Base-by-base conservation (phyloP, 2,329 filamentous ascomycete genomes). In the Teratosphaeria viscida region DNA sequence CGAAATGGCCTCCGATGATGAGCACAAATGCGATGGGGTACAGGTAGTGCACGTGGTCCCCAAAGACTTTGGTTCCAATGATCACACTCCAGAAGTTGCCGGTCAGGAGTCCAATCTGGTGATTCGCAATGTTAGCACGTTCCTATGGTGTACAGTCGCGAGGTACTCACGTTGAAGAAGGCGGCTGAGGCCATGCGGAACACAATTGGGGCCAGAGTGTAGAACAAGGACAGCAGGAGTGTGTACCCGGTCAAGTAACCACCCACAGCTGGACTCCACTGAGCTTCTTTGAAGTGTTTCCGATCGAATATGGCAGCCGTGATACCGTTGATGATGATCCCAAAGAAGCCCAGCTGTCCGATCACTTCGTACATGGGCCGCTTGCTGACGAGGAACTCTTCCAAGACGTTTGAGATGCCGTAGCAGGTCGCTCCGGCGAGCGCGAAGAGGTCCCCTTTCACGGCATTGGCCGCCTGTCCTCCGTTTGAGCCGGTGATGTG, bases 11-110 rank as follows among this genome's bases (percentile, higher is more conserved):
- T 32, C 92, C 58, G 65, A 99, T 85, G 73, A 99, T 97, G 66
- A 92, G 80, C 10, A 95, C 89, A 73, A 99, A 99, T 12, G 94
- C 92, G 71, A 96, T 89, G 5, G 94, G 92, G 76, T 99, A 99
- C 76, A 96, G 81, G 80, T 84, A 96, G 76, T 96, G 89, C 60
- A 99, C 84, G 49, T 75, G 75, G 67, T 88, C 83, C 53, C 87
- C 84, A 70, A 99, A 95, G 55, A 97, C 89, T 71, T 86, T 82
- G 66, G 95, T 84, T 56, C 94, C 94, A 67, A 99, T 92, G 66
- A 95, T 88, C 63, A 95, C 88, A 65, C 91, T 92, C 94, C 94
- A 99, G 78, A 97, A 97, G 76, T 95, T 96, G 67, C 86, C 90
- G 2, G 94, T 97, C 61, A 99, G 80, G 65, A 99, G 79, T 7